Conservation (phyloP, 768 basidiomycete genomes). For the Naganishia onofrii region DNA sequence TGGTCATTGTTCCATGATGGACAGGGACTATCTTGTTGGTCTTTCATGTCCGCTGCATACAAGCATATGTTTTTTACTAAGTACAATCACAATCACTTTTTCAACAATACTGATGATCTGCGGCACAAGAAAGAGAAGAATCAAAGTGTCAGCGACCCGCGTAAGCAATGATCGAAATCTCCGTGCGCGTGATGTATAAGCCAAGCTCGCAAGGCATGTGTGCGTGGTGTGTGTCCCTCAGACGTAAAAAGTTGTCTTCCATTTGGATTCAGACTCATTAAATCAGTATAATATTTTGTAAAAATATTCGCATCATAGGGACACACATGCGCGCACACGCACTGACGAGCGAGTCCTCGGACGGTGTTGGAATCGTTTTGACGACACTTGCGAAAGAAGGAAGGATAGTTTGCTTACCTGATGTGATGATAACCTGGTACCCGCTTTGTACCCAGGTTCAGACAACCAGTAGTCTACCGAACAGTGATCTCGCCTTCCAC, state of each 20-base stretch:
- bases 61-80: not conserved
- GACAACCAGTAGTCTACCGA: not conserved
- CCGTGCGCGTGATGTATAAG: too few species aligned
- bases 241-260: conserved; percentile 28
- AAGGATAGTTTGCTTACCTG: not conserved
- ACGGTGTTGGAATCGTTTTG: not conserved
- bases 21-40: too few species aligned
- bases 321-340: not conserved
- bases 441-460: not conserved
- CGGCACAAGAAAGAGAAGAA: not conserved
- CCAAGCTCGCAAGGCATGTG: not conserved
- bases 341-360: not conserved
- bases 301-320: conserved; percentile 30
- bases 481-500: conserved; percentile 89
- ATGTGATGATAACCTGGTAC: not conserved
- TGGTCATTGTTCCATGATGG: too few species aligned
- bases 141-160: not conserved
- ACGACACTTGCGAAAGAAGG: not conserved
- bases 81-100: not conserved
- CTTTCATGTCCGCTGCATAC: not conserved
- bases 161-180: too few species aligned
- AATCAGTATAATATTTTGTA: conserved; percentile 33
- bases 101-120: not conserved
- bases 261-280: conserved; percentile 36
- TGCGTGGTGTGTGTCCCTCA: conserved; percentile 16